Evolutionary conservation across 2,329 filamentous ascomycete species (phyloP).

Genomic region (Laburnicola sp.): DNA sequence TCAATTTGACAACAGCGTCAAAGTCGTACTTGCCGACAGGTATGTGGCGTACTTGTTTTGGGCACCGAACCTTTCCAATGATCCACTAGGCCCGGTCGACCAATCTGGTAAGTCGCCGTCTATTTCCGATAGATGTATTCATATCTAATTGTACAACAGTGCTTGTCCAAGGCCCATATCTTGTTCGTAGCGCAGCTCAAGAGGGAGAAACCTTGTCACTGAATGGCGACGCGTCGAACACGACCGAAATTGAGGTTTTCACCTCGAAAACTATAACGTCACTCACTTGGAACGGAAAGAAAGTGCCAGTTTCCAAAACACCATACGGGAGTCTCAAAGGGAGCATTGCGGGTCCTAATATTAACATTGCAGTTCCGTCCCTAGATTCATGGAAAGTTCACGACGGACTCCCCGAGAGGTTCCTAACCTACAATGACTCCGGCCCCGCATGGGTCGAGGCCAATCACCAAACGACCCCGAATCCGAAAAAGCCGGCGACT

Average conservation of each 20-base stretch:
- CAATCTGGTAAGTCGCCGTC: constrained; percentile 32
- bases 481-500: constrained; percentile 44
- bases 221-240: constrained; percentile 42
- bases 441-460: constrained; percentile 49
- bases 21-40: constrained; percentile 45
- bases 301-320: constrained; percentile 34
- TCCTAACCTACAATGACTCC: constrained; percentile 49
- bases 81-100: constrained; percentile 46
- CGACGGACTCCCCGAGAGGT: constrained; percentile 56
- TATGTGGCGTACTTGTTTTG: constrained; percentile 45
- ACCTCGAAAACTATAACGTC: constrained; percentile 28
- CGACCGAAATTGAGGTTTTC: constrained; percentile 45
- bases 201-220: constrained; percentile 33
- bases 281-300: constrained; percentile 47
- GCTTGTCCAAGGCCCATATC: constrained; percentile 47
- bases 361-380: constrained; percentile 43
- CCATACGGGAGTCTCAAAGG: constrained; percentile 45
- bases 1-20: constrained; percentile 43
- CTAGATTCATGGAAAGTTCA: constrained; percentile 53
- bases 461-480: constrained; percentile 43
- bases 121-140: neutral
- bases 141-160: constrained; percentile 22
- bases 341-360: constrained; percentile 27
- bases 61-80: constrained; percentile 45
- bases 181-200: constrained; percentile 39